A percentile compares a stretch with the other conserved stretches of the same genome.
These are phyloP conservation scores for Pinus albicaulis DNA, from an alignment of 75 land plant species.

Conservation along the genomic window DNA sequence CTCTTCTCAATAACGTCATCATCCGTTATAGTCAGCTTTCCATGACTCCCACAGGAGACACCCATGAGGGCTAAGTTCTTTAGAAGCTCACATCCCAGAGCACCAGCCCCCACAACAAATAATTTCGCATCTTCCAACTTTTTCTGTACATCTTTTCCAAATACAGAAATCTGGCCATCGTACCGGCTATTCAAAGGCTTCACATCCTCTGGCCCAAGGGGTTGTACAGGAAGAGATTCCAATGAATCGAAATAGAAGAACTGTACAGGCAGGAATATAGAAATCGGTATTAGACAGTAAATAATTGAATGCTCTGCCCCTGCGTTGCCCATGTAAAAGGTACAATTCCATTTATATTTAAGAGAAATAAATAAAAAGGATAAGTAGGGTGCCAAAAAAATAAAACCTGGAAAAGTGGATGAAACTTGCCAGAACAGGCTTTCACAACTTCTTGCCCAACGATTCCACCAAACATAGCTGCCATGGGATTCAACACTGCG, in stretches of 20 bases:
- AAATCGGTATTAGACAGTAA: no score
- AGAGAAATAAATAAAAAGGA: no score
- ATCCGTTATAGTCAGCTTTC: slow-evolving; percentile 84
- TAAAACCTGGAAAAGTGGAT: slow-evolving; percentile 79
- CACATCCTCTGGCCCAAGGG: slow-evolving; percentile 47
- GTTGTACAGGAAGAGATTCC: slow-evolving; percentile 83
- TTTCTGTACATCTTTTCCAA: slow-evolving; percentile 75
- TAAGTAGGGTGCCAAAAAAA: no score
- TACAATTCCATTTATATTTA: no score
- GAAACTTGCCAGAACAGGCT: slow-evolving; percentile 91
- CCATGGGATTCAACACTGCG: slow-evolving; percentile 93
- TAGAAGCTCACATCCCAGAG: slow-evolving; percentile 90
- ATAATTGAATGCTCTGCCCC: no score
- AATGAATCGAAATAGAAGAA: slow-evolving; percentile 76
- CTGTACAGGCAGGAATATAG: no score
- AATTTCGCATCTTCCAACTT: slow-evolving; percentile 71
- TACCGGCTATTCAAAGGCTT: slow-evolving; percentile 60
- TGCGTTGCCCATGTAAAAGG: no score
- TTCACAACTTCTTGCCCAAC: slow-evolving; percentile 91
- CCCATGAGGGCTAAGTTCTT: slow-evolving; percentile 95
- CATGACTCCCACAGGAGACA: slow-evolving; percentile 65
- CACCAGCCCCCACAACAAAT: slow-evolving; percentile 93
- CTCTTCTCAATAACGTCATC: slow-evolving; percentile 98
- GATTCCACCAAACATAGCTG: slow-evolving; percentile 95
- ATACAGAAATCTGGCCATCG: slow-evolving; percentile 91